phyloP scores from a whole-genome alignment of 106 monocot species.

The Cymbidium sinense region DNA sequence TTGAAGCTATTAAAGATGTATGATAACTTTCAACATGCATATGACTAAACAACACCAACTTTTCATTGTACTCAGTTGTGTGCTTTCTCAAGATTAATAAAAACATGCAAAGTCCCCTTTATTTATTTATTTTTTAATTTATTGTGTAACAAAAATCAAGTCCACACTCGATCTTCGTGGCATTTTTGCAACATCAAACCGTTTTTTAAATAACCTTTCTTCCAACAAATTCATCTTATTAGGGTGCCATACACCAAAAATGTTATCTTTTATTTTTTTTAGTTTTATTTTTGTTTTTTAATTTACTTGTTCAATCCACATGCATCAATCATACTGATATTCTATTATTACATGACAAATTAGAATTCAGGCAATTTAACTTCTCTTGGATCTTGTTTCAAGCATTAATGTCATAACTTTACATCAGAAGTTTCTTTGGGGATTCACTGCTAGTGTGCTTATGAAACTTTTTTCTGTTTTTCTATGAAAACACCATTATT shows the following conservation, averaged over 20 bases:
- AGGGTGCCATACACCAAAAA: not conserved
- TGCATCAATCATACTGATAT: not conserved
- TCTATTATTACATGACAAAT: not conserved
- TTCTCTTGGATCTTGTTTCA: not conserved
- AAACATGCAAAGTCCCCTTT: too few species aligned
- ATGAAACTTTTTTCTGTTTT: slow-evolving; percentile 1
- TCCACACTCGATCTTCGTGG: too few species aligned
- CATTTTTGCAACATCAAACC: too few species aligned
- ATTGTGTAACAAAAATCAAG: too few species aligned
- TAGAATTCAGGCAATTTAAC: not conserved
- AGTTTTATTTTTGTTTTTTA: not conserved
- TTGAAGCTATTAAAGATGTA: too few species aligned
- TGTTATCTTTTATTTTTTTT: not conserved
- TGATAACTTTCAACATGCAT: too few species aligned
- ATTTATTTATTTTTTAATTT: too few species aligned
- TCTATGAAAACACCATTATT: not conserved
- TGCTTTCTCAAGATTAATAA: too few species aligned
- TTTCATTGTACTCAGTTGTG: too few species aligned
- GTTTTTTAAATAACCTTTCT: not conserved
- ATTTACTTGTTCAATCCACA: not conserved
- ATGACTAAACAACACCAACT: too few species aligned
- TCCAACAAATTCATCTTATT: not conserved
- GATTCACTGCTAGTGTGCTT: not conserved
- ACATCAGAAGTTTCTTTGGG: not conserved
- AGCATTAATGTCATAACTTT: not conserved